Evolutionary conservation across 2,329 filamentous ascomycete species (phyloP), one percentile per base, ranked within the genome.

Genomic region (Truncatella angustata): DNA sequence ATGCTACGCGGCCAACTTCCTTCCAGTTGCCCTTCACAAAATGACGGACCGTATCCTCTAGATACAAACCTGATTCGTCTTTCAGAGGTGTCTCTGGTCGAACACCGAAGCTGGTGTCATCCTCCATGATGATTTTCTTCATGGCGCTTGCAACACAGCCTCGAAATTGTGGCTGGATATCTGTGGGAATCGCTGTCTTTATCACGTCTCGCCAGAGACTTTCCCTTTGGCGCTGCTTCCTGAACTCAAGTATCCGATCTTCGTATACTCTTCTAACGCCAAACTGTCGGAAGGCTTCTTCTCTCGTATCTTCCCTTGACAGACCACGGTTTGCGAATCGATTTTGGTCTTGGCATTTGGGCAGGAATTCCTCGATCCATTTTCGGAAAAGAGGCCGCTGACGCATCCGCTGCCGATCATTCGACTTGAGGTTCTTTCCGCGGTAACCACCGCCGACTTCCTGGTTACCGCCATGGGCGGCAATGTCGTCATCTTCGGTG

Each of bases 341-440:
- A 0, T 70, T 70, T 21, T 73, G 53, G 1, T 67, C 67, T 1
- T 74, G 70, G 53, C 80, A 79, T 2, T 60, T 61, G 0, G 84
- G 82, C n/a, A 87, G 66, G 56, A 82, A 91, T 4, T 85, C 80
- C 1, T 85, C 74, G 4, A 86, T 65, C 78, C 87, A 92, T 5
- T 66, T 64, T 2, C 72, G 70, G 62, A 84, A 91, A 24, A 84
- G 73, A 0, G 77, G 75, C 0, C 88, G 77, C 36, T 74, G 72
- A 0, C 58, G 64, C 69, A 84, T 73, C 2, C 84, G 77, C 20
- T 76, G 73, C 1, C 82, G 75, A 57, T 89, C 85, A 51, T 81
- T 82, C 20, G 73, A 58, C 32, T 76, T 81, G 52, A 80, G 63
- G 37, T 64, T 70, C 49, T 65, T 64, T n/a, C 57, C 56, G 1